Conservation (phyloP, 768 basidiomycete genomes). For the Cubamyces lactineus region DNA sequence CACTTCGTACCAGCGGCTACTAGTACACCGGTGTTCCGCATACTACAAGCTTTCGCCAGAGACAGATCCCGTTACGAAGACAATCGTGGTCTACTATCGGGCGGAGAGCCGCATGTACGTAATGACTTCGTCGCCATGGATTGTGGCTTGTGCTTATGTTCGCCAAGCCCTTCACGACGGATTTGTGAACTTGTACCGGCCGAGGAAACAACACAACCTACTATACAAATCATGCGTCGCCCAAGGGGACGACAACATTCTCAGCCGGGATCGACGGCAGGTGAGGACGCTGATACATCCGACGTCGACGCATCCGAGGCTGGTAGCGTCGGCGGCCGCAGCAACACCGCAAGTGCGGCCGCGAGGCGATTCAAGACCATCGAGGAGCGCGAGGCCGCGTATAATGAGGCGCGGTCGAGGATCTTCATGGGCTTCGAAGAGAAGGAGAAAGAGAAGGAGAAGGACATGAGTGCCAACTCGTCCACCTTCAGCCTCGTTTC, state of each 20-base stretch:
- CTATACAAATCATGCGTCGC: conserved; percentile 89
- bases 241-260: conserved; percentile 62
- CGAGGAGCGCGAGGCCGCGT: conserved; percentile 87
- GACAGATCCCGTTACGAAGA: conserved; percentile 64
- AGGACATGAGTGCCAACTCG: conserved; percentile 76
- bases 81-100: conserved; percentile 58
- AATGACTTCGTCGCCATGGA: conserved; percentile 4
- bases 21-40: conserved; percentile 83
- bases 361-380: conserved; percentile 78
- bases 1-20: conserved; percentile 82
- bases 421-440: conserved; percentile 87
- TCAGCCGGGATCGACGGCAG: conserved; percentile 71
- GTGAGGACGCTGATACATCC: conserved; percentile 77
- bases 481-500: conserved; percentile 74
- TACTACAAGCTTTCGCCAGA: conserved; percentile 81
- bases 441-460: conserved; percentile 56
- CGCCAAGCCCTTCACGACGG: conserved; percentile 64
- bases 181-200: conserved; percentile 79
- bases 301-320: conserved; percentile 81
- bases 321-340: conserved; percentile 76
- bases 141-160: conserved; percentile 17
- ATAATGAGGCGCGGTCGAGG: conserved; percentile 81
- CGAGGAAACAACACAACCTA: conserved; percentile 68
- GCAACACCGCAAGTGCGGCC: conserved; percentile 57
- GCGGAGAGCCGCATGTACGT: conserved; percentile 78